Evolutionary conservation across 1,284 basidiomycete species (phyloP), one percentile per base, ranked within the genome.

Genomic region (Mycosarcoma mackinlayi): DNA sequence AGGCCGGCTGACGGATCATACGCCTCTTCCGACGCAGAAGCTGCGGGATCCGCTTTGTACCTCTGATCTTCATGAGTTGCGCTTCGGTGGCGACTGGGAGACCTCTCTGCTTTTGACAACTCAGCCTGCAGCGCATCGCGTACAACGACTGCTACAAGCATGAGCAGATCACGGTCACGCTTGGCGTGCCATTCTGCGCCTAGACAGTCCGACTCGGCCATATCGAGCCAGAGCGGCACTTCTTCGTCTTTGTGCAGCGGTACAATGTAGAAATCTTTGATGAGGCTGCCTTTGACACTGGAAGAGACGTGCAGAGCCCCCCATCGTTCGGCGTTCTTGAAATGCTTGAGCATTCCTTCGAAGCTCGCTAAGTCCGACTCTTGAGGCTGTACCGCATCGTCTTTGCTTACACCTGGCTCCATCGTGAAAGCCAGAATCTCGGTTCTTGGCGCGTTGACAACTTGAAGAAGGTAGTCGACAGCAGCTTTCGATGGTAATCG

Each of bases 261-360:
- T 2, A 72, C 78, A 1, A 80, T 35, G 56, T 82, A 82, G 28
- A 82, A 80, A 64, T 82, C 80, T 41, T 82, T 82, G 47, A 82
- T 69, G 44, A 80, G 51, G 4, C 58, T 51, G 19, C 61, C 53
- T 27, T 60, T 67, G 39, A 59, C 64, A n/a, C 64, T 63, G 13
- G 63, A 63, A 11, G 69, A 61, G 31, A 78, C 62, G 24, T 72
- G 68, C 33, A 81, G 37, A 19, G 79, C 80, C 10, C 77, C 80
- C 61, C 79, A 82, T 9, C 79, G 60, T 28, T 71, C 63, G 25
- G 56, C 70, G 41, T 54, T 41, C 28, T 53, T 60, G 35, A 64
- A 73, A 49, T 58, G 66, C 33, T 51, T 51, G n/a, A 59, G 35
- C 51, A 60, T 55, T 2, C 67, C 67, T 5, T 44, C 44, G 19